These are phyloP conservation scores for Buxus sempervirens DNA, from an alignment of 164 flowering plant genomes.

Conservation along the genomic window DNA sequence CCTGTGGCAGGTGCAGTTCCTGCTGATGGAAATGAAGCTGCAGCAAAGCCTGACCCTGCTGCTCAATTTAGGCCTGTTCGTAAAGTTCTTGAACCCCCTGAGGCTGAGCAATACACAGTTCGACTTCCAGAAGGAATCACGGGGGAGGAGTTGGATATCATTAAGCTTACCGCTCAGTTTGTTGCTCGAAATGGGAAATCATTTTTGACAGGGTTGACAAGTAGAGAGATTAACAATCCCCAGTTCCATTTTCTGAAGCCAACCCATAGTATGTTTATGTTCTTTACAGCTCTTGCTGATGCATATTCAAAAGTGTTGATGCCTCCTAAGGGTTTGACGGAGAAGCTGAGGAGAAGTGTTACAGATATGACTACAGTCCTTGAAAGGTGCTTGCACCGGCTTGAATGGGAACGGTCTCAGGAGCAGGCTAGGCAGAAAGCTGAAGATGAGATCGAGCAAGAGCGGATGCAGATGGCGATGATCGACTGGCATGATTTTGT, in stretches of 20 bases:
- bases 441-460: slow-evolving; percentile 97
- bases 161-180: slow-evolving; percentile 96
- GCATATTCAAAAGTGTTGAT: slow-evolving; percentile 90
- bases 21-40: slow-evolving; percentile 34
- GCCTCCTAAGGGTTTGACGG: slow-evolving; percentile 88
- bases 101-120: slow-evolving; percentile 90
- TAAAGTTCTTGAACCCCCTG: slow-evolving; percentile 91
- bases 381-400: slow-evolving; percentile 83
- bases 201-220: slow-evolving; percentile 82
- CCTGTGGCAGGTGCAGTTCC: slow-evolving; percentile 12
- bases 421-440: slow-evolving; percentile 98
- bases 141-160: slow-evolving; percentile 92
- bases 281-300: slow-evolving; percentile 91
- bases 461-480: slow-evolving; percentile 92
- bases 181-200: slow-evolving; percentile 96
- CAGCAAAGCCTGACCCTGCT: slow-evolving; percentile 48
- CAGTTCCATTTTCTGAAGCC: slow-evolving; percentile 97
- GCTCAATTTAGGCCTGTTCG: slow-evolving; percentile 61
- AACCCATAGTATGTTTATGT: slow-evolving; percentile 95
- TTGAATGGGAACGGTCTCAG: slow-evolving; percentile 95
- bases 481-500: slow-evolving; percentile 99
- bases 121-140: slow-evolving; percentile 96
- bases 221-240: slow-evolving; percentile 81
- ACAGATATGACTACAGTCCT: slow-evolving; percentile 84
- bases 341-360: slow-evolving; percentile 73